These are phyloP conservation scores for Globisporangium nodosum DNA, from an alignment of 352 stramenopile genomes.

Conservation along the genomic window DNA sequence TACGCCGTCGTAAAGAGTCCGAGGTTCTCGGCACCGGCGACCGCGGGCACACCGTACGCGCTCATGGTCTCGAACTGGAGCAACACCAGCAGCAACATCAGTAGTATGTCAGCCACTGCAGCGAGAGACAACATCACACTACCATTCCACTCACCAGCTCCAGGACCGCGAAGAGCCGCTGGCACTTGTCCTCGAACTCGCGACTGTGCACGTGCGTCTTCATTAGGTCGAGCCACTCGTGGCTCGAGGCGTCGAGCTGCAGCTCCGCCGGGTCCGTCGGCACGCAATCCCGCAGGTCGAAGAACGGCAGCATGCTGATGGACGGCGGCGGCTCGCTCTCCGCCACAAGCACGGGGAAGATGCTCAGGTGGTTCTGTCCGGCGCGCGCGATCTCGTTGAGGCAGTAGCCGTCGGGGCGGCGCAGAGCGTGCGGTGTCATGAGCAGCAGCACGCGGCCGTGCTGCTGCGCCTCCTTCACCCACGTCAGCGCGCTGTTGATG, in stretches of 20 bases:
- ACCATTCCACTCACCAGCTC: slow-evolving; percentile 37
- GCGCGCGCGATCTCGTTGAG: slow-evolving; percentile 75
- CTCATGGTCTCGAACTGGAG: slow-evolving; percentile 62
- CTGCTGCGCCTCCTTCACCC: slow-evolving; percentile 63
- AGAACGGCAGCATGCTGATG: slow-evolving; percentile 69
- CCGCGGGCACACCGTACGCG: slow-evolving; percentile 49
- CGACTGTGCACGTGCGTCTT: slow-evolving; percentile 23
- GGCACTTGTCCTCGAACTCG: slow-evolving; percentile 37
- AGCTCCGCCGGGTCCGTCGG: slow-evolving; percentile 22
- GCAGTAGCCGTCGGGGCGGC: slow-evolving; percentile 68
- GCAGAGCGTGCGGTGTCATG: slow-evolving; percentile 75
- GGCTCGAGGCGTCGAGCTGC: slow-evolving; percentile 23
- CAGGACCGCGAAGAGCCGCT: slow-evolving; percentile 52
- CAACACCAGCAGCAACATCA: not conserved
- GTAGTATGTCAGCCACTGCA: not conserved
- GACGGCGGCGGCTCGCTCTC: slow-evolving; percentile 62
- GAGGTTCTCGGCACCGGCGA: slow-evolving; percentile 57
- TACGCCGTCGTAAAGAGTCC: slow-evolving; percentile 32
- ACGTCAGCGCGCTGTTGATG: slow-evolving; percentile 54
- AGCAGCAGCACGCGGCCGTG: slow-evolving; percentile 69
- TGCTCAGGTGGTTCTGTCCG: slow-evolving; percentile 47
- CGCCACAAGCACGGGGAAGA: slow-evolving; percentile 65
- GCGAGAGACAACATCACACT: no score
- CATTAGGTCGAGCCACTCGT: slow-evolving; percentile 43
- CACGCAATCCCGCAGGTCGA: slow-evolving; percentile 68